These are phyloP conservation scores for Acephala macrosclerotiorum DNA, from an alignment of 2,329 filamentous ascomycete genomes.

Conservation along the genomic window DNA sequence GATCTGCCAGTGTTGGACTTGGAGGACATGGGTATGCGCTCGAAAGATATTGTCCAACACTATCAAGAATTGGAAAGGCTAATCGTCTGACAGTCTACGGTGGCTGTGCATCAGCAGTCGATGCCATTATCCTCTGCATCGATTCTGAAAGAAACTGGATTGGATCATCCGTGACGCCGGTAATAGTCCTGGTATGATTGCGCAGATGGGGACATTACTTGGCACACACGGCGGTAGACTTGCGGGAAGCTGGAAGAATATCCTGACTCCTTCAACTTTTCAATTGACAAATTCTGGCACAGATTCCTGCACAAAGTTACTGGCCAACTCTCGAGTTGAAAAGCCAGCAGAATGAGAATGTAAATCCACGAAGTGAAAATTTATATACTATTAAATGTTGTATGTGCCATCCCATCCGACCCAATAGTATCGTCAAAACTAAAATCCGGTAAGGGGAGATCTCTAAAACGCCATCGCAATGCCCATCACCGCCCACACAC, in stretches of 20 bases:
- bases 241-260: conserved; percentile 22
- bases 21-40: conserved; percentile 17
- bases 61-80: conserved; percentile 20
- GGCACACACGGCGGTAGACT: conserved; percentile 19
- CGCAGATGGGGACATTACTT: conserved; percentile 10
- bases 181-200: conserved; percentile 29
- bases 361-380: background rate
- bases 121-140: conserved; percentile 23
- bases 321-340: background rate
- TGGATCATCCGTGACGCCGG: conserved; percentile 28
- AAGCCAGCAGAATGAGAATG: background rate
- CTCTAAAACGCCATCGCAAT: background rate
- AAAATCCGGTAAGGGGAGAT: background rate
- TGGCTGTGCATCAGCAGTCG: conserved; percentile 25
- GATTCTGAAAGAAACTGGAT: conserved; percentile 25
- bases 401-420: background rate
- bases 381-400: background rate
- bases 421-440: background rate
- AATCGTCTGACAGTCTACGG: conserved; percentile 24
- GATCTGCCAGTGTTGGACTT: conserved; percentile 20
- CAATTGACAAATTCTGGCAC: conserved; percentile 21
- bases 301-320: conserved; percentile 25
- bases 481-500: background rate
- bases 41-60: conserved; percentile 22
- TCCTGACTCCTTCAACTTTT: conserved; percentile 26